Percentiles rank a stretch among this genome's conserved stretches.
These are phyloP conservation scores for Discostella pseudostelligera DNA, from an alignment of 108 stramenopile species.

Conservation along the genomic window DNA sequence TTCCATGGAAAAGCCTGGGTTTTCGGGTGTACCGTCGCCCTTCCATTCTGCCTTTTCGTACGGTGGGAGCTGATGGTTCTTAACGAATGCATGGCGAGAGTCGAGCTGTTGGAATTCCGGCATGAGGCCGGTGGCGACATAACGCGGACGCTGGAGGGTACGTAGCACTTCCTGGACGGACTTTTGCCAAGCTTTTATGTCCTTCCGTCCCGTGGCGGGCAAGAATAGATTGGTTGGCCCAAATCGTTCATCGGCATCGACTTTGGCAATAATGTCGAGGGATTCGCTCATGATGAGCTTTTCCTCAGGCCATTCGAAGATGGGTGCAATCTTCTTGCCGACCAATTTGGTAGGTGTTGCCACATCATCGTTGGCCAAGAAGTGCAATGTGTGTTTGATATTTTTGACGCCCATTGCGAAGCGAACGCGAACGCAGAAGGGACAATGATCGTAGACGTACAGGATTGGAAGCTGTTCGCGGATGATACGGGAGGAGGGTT, in stretches of 20 bases:
- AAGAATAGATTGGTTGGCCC: constrained; percentile 69
- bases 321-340: constrained; percentile 97
- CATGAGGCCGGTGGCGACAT: constrained; percentile 87
- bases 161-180: constrained; percentile 76
- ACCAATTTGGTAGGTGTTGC: constrained; percentile 87
- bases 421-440: constrained; percentile 95
- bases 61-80: constrained; percentile 87
- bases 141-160: constrained; percentile 90
- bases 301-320: constrained; percentile 88
- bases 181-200: constrained; percentile 93
- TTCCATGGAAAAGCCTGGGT: constrained; percentile 70
- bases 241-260: constrained; percentile 89
- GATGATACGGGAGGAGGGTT: constrained; percentile 43
- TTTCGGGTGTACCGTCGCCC: constrained; percentile 53
- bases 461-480: constrained; percentile 67
- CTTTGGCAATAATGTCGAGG: constrained; percentile 87
- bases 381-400: constrained; percentile 83
- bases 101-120: constrained; percentile 93
- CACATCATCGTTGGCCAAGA: constrained; percentile 93
- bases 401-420: constrained; percentile 92
- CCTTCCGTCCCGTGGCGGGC: constrained; percentile 80
- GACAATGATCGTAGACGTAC: constrained; percentile 97
- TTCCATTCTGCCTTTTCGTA: constrained; percentile 91
- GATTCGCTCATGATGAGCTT: constrained; percentile 90
- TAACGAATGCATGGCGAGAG: constrained; percentile 87